Evolutionary conservation across 441 rosid species (phyloP), one percentile per base, ranked within the genome.

Genomic region (Daphne laureola): DNA sequence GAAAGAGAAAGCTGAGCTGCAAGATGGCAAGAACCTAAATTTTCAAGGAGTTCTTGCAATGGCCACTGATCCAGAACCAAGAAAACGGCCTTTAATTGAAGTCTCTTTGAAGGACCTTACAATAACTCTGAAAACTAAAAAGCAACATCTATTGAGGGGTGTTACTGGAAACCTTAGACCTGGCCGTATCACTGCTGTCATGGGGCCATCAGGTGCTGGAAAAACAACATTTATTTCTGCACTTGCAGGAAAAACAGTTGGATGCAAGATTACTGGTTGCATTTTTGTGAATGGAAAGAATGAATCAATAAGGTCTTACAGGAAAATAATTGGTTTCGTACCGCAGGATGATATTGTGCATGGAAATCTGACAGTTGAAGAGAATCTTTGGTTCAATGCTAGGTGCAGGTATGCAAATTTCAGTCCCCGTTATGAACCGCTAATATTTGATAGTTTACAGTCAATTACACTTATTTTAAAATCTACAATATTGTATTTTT

Each of bases 181-280:
- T 12, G 87, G 96, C 14, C 81, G 84, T 54, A 68, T 90, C 54
- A 81, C 94, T 21, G 86, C 97, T 49, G 94, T 87, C 57, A 90
- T 87, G 97, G 97, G 97, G 61, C 97, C 96, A 42, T 90, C 97
- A 8, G 96, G 96, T 47, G 96, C 97, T 57, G 96, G 97, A 18
- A 85, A 87, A 75, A 90, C 94, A 4, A 81, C 91, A n/a, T 88
- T 87, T 69, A 87, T 90, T 44, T 76, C 87, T 65, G 90, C 96
- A 52, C 74, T 90, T 53, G 84, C 81, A 3, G 96, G 96, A 48
- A 90, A 83, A 73, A 78, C 92, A 49, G 70, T 71, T 38, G 91
- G 92, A 4, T 87, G 88, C 81, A 70, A 53, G 17, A 59, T 73
- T 61, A 72, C 75, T 53, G 96, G 96, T 55, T 61, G 63, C 66